Evolutionary conservation across 1,284 basidiomycete genomes (phyloP).

Genomic region (Gymnopus androsaceus): DNA sequence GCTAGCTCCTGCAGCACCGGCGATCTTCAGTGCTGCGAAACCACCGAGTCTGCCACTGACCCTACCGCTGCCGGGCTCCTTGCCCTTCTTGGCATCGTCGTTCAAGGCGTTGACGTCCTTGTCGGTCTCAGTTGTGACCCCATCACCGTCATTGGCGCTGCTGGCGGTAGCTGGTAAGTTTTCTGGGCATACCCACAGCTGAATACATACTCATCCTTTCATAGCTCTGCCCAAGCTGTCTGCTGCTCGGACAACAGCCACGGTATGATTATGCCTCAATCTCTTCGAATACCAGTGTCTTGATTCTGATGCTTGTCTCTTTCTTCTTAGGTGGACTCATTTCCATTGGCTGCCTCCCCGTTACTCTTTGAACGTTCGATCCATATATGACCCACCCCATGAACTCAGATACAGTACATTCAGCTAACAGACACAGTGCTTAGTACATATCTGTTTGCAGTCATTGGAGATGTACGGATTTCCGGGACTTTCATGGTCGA

Average conservation of each 20-base stretch:
- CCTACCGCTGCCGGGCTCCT: conserved; percentile 15
- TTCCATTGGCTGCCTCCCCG: conserved; percentile 30
- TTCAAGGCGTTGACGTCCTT: conserved; percentile 15
- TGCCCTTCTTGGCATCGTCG: conserved; percentile 16
- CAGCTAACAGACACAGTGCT: too few relatives aligned
- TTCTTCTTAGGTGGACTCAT: conserved; percentile 15
- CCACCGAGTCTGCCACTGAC: not conserved
- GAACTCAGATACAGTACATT: too few relatives aligned
- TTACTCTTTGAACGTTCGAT: conserved; percentile 19
- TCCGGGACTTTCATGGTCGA: too few relatives aligned
- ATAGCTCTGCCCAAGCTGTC: conserved; percentile 2
- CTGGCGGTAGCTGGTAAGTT: conserved; percentile 21
- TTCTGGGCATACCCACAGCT: not conserved
- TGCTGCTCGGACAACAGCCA: conserved; percentile 11
- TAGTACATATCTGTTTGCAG: too few relatives aligned
- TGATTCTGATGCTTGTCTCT: not conserved
- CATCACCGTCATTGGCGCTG: conserved; percentile 15
- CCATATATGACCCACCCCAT: not conserved
- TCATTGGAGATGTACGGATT: too few relatives aligned
- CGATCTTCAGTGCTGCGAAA: conserved; percentile 21
- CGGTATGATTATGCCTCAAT: not conserved
- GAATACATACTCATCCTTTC: not conserved
- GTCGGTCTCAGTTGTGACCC: conserved; percentile 20
- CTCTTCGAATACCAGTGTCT: too few relatives aligned
- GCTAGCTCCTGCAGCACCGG: conserved; percentile 31